Base-by-base conservation (phyloP, 208 protist species). In the Leishmania tropica region DNA sequence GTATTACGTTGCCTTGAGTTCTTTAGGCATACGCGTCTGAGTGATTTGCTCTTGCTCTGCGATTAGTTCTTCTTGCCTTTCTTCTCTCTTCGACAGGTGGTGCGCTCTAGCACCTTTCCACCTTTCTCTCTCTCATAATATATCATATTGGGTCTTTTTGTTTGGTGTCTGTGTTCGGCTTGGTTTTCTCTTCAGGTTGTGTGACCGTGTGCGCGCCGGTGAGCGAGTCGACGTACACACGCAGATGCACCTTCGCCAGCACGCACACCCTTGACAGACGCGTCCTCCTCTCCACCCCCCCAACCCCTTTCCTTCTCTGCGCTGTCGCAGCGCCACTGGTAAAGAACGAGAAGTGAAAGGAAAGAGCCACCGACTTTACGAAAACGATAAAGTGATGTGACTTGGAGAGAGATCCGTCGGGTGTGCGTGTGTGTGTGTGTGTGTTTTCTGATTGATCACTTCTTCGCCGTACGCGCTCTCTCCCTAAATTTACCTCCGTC, bases 41-140 rank as follows among this genome's bases (percentile, higher is more conserved):
- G 67, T 81, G 11, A 80, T 87, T 37, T 83, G 10, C 82, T 90
- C 78, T 82, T 37, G 35, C 13, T 82, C 45, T 79, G 75, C 53
- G n/a, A 40, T n/a, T 19, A 42, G 17, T 40, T 80, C 40, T 42
- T 65, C 80, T 47, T 80, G n/a, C n/a, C 48, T 76, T 56, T 42
- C 24, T 75, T 17, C 64, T 75, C 79, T n/a, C 80, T 53, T 56
- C 24, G 35, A 75, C 76, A 21, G 8, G 28, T 68, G 17, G 64
- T 13, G 5, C 51, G 51, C 17, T 28, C 35, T n/a, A 47, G 10
- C 15, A 17, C 67, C 17, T 3, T 47, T 15, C 19, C 24, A n/a
- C 67, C 4, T 2, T 72, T 72, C 24, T 10, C 8, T 45, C 42
- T 13, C 28, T 24, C 60, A 10, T 48, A 48, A 48, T 48, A 48